Evolutionary conservation across 768 basidiomycete genomes (phyloP), one percentile per base, ranked within the genome.

Genomic region (Mycena rosella): DNA sequence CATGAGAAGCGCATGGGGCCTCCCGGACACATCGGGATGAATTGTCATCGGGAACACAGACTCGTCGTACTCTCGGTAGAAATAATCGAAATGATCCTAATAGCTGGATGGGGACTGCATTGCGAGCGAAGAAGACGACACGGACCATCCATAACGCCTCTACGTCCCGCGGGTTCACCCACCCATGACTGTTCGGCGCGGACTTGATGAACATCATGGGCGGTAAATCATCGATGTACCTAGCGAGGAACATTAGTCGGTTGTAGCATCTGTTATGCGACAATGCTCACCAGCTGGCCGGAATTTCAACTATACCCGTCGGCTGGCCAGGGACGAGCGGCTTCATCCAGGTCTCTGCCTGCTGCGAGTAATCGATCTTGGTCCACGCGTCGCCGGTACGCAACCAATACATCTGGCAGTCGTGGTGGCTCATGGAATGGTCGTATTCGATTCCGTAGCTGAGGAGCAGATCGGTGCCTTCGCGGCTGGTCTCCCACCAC

Each of bases 181-280:
- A 65, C 38, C 91, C 91, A 73, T 93, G 91, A 0, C 90, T 91
- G 75, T 92, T 92, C 0, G 88, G 77, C 55, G 82, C 84, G 24
- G 83, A 82, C 75, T 91, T 91, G 73, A 90, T 90, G 78, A 92
- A 93, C 89, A 91, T 89, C 89, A 91, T 89, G 0, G 91, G 91
- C 11, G 91, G 91, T 17, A 93, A 81, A 75, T 93, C 92, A 61
- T 93, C 91, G 20, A 91, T 81, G 76, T 90, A 89, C n/a, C n/a
- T n/a, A n/a, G n/a, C n/a, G n/a, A n/a, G n/a, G n/a, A n/a, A n/a
- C n/a, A n/a, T n/a, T n/a, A n/a, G n/a, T n/a, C n/a, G n/a, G n/a
- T n/a, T n/a, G n/a, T n/a, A n/a, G n/a, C n/a, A n/a, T n/a, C n/a
- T n/a, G n/a, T n/a, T n/a, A n/a, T n/a, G n/a, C n/a, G n/a, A n/a